Evolutionary conservation across 148 eudicot genomes (phyloP).

Genomic region (Rhododendron vialii): DNA sequence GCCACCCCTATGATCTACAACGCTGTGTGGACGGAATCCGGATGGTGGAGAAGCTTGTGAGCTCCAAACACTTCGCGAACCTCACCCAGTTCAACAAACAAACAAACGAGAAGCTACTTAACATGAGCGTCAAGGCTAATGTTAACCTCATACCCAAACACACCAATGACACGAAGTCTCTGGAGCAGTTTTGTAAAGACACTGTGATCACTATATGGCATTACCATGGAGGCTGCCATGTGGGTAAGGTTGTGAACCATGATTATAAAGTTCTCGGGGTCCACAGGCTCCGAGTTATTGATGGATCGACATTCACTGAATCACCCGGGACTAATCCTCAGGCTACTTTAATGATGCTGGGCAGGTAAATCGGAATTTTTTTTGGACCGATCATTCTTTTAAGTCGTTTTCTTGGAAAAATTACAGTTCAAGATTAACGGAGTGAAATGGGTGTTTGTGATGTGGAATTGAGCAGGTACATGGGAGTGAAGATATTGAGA

Average conservation of each 20-base stretch:
- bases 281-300: constrained; percentile 63
- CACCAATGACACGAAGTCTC: constrained; percentile 55
- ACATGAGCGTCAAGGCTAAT: constrained; percentile 73
- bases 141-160: constrained; percentile 74
- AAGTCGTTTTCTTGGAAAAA: neutral
- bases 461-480: constrained; percentile 51
- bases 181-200: constrained; percentile 85
- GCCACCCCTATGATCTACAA: constrained; percentile 58
- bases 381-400: neutral
- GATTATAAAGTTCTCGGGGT: constrained; percentile 63
- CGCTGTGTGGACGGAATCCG: constrained; percentile 69
- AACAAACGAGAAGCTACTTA: constrained; percentile 45
- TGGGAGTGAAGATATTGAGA: constrained; percentile 89
- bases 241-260: constrained; percentile 64
- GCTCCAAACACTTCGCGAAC: constrained; percentile 40
- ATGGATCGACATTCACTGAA: constrained; percentile 63
- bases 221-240: constrained; percentile 94
- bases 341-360: constrained; percentile 98
- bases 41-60: constrained; percentile 44
- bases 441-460: neutral
- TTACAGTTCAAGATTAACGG: neutral
- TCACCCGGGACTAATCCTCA: constrained; percentile 99
- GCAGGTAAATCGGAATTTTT: constrained; percentile 45
- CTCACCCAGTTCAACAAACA: constrained; percentile 36
- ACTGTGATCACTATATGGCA: constrained; percentile 94